Conservation (phyloP, 352 stramenopile genomes). For the Pythium grandisporangium region DNA sequence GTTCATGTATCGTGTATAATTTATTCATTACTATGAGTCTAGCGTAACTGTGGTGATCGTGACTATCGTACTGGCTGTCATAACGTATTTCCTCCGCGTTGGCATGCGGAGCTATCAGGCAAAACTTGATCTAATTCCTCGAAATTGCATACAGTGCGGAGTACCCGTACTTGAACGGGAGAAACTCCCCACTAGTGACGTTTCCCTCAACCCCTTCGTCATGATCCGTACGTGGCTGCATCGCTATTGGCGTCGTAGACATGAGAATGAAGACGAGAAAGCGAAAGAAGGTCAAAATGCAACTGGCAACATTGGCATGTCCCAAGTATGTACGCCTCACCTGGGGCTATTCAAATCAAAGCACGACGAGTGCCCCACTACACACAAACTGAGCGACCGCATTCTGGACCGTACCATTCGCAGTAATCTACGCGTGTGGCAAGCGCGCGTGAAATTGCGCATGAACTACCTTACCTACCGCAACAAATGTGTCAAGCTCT, state of each 20-base stretch:
- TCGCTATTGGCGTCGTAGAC: constrained; percentile 24
- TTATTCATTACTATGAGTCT: constrained; percentile 34
- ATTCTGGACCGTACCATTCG: constrained; percentile 61
- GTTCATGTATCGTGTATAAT: no score
- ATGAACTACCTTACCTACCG: constrained; percentile 82
- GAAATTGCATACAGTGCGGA: constrained; percentile 57
- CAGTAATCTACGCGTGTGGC: constrained; percentile 67
- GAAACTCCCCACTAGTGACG: constrained; percentile 35
- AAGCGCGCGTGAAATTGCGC: constrained; percentile 62
- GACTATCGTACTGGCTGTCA: constrained; percentile 24
- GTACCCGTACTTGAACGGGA: constrained; percentile 54
- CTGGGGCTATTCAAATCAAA: constrained; percentile 49
- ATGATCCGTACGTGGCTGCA: constrained; percentile 31
- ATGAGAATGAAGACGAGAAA: no score
- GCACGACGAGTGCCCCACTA: constrained; percentile 41
- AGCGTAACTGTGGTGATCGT: constrained; percentile 54
- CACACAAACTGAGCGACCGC: constrained; percentile 25
- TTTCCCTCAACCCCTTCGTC: constrained; percentile 39
- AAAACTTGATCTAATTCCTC: constrained; percentile 59
- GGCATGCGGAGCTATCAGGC: constrained; percentile 51
- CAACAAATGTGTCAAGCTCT: constrained; percentile 73
- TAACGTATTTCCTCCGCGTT: constrained; percentile 55
- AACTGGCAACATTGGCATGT: constrained; percentile 69
- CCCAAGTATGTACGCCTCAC: constrained; percentile 56
- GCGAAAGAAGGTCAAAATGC: no score